These are phyloP conservation scores for Saccharomycopsis lassenensis DNA, from an alignment of 805 yeast genomes.

Conservation along the genomic window DNA sequence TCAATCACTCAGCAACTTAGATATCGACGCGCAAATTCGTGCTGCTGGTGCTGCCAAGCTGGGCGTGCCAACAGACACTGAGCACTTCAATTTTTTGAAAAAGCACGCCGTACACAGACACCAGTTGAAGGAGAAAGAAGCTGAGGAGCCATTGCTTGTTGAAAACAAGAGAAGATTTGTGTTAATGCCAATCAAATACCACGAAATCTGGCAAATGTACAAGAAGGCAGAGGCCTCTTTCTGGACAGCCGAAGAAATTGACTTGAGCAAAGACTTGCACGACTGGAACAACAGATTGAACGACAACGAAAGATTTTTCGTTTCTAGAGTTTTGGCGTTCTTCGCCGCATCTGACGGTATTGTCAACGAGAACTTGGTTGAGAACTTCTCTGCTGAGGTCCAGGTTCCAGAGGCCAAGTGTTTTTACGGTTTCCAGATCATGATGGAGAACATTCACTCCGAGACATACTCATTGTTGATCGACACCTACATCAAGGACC, in stretches of 20 bases:
- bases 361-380: constrained; percentile 94
- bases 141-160: constrained; percentile 75
- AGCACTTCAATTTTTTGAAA: constrained; percentile 46
- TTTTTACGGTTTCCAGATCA: constrained; percentile 97
- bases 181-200: constrained; percentile 90
- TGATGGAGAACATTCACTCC: constrained; percentile 93
- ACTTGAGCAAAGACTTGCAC: constrained; percentile 76
- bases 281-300: constrained; percentile 90
- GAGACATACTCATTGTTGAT: constrained; percentile 93
- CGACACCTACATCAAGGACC: constrained; percentile 93
- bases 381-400: constrained; percentile 94
- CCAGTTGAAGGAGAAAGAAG: constrained; percentile 60
- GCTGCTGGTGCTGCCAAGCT: constrained; percentile 17
- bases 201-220: constrained; percentile 98
- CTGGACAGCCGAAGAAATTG: constrained; percentile 99
- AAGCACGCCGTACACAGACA: constrained; percentile 65
- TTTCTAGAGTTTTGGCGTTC: constrained; percentile 90
- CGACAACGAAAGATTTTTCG: constrained; percentile 86
- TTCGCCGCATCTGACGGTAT: constrained; percentile 99
- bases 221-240: constrained; percentile 98
- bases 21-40: constrained; percentile 9
- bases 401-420: constrained; percentile 97
- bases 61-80: constrained; percentile 11
- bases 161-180: constrained; percentile 89
- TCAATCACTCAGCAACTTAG: constrained; percentile 6